Evolutionary conservation across 768 basidiomycete genomes (phyloP), one percentile per base, ranked within the genome.

Genomic region (Mycena vulgaris): DNA sequence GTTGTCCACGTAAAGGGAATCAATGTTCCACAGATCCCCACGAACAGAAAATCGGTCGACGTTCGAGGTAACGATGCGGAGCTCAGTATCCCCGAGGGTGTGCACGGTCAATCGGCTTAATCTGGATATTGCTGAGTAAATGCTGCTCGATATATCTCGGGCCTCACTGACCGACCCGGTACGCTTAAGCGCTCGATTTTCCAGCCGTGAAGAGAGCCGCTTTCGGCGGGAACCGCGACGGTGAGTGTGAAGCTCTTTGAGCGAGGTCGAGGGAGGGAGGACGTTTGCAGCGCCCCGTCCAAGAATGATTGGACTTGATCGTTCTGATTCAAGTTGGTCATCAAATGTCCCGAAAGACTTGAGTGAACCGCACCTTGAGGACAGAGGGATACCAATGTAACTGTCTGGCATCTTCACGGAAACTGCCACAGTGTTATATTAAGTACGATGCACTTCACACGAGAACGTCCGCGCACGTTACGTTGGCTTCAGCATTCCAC

Each of bases 371-470:
- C 6, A 73, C 71, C 40, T 81, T 80, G 52, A 96, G 83, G 30
- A 93, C 81, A 4, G 83, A 78, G 3, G 85, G 78, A 77, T 93
- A 95, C 92, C 93, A 96, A 76, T 96, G 95, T 3, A 84, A 84
- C 73, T 88, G 76, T 10, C 86, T 86, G 2, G 84, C 79, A 57
- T 92, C 91, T 79, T 96, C 95, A 21, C 84, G 80, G 70, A 88
- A 88, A 21, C 91, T 93, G 63, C 45, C 11, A 23, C 13, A 17
- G 45, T 30, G 55, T 56, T 49, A 63, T 17, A 23, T 66, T 49
- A 62, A 59, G 16, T 51, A 45, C 28, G 14, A 33, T 17, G 31
- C 35, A 13, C 9, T 37, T 30, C 28, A 68, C 69, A 59, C 21
- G 48, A 39, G 45, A 42, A 55, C 16, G 13, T 3, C 28, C 30